phyloP scores from a whole-genome alignment of 78 protist species.

The Dictyostelium firmibasis region DNA sequence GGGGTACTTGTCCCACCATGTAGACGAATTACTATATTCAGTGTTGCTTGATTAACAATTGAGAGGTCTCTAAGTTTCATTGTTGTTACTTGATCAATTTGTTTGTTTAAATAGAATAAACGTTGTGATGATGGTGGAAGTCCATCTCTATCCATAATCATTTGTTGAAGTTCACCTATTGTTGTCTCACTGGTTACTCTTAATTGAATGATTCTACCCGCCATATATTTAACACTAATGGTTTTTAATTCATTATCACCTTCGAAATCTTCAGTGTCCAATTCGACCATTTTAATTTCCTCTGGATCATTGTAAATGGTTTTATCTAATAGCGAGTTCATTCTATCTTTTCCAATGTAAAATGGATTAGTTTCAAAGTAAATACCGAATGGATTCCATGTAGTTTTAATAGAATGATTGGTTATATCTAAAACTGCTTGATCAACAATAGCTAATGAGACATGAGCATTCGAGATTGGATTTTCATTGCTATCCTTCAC shows the following conservation, averaged over 20 bases:
- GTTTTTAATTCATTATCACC: background rate
- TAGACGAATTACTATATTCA: slow-evolving; percentile 21
- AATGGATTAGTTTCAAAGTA: background rate
- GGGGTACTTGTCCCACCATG: slow-evolving; percentile 21
- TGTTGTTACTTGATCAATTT: background rate
- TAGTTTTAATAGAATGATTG: background rate
- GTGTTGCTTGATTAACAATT: background rate
- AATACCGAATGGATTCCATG: background rate
- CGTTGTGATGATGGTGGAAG: slow-evolving; percentile 33
- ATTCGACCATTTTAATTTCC: background rate
- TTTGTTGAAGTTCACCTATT: background rate
- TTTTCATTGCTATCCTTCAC: background rate
- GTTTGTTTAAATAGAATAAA: slow-evolving; percentile 34
- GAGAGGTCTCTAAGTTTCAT: background rate
- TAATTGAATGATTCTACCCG: slow-evolving; percentile 24
- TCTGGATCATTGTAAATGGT: background rate
- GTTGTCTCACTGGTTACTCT: background rate
- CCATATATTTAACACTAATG: slow-evolving; percentile 4
- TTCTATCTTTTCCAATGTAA: background rate
- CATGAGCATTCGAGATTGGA: slow-evolving; percentile 3
- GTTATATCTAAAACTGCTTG: slow-evolving; percentile 6
- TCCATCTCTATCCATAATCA: slow-evolving; percentile 41
- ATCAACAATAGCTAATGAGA: slow-evolving; percentile 30
- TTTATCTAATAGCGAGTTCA: background rate
- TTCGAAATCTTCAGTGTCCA: background rate